Conservation (phyloP, 345 rosid genomes). For the Acer campestre region DNA sequence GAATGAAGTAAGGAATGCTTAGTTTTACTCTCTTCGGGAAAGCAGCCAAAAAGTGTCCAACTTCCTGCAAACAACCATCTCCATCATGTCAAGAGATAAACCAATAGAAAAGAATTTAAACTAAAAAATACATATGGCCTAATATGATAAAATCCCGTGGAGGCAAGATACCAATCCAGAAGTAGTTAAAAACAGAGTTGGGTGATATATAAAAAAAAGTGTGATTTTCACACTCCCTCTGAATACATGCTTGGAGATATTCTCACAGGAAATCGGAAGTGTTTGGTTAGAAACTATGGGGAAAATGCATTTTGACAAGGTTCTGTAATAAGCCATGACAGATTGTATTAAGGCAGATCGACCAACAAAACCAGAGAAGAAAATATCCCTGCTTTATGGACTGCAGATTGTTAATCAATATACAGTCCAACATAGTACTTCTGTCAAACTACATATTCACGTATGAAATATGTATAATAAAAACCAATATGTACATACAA, state of each 20-base stretch:
- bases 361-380: neutral
- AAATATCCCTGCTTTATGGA: neutral
- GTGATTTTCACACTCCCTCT: neutral
- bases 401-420: neutral
- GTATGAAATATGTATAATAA: neutral
- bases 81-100: slow-evolving; percentile 14
- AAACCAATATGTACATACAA: neutral
- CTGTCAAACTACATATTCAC: neutral
- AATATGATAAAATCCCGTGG: neutral
- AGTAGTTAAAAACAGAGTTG: neutral
- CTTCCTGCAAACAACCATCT: slow-evolving; percentile 59
- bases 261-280: neutral
- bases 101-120: neutral
- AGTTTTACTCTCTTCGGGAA: slow-evolving; percentile 89
- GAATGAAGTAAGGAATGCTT: slow-evolving; percentile 93
- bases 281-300: neutral
- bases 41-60: slow-evolving; percentile 89
- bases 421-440: neutral
- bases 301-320: neutral
- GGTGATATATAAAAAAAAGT: neutral
- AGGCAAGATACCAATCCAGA: neutral
- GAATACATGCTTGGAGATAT: neutral
- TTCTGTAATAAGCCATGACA: neutral
- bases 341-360: neutral
- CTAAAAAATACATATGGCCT: neutral